phyloP scores from a whole-genome alignment of 2,329 filamentous ascomycete species.

The Botryotinia narcissicola region DNA sequence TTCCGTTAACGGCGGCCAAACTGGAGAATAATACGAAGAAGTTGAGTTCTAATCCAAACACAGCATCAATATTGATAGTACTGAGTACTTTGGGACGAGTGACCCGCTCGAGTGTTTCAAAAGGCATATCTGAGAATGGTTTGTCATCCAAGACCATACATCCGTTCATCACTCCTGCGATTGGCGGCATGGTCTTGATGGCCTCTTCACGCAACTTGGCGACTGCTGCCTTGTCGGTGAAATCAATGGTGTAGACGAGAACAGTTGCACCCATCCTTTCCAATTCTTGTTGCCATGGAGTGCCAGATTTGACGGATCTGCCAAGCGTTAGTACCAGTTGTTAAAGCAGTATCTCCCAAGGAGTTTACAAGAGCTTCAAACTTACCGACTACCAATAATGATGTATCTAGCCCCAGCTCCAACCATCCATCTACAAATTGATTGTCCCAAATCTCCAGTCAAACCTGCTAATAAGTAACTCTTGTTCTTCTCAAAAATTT shows the following conservation, averaged over 20 bases:
- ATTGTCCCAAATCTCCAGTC: constrained; percentile 38
- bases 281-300: constrained; percentile 32
- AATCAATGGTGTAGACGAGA: constrained; percentile 26
- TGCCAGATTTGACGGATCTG: constrained; percentile 39
- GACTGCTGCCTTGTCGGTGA: constrained; percentile 14
- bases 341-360: not conserved
- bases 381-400: constrained; percentile 15
- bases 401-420: constrained; percentile 38
- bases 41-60: constrained; percentile 40
- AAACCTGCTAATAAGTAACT: constrained; percentile 40
- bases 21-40: constrained; percentile 46
- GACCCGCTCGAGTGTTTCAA: constrained; percentile 32
- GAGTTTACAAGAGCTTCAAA: not conserved
- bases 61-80: constrained; percentile 36
- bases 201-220: constrained; percentile 7
- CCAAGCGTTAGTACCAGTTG: not conserved
- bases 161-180: constrained; percentile 45
- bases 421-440: constrained; percentile 45
- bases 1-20: constrained; percentile 38
- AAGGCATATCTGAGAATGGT: constrained; percentile 36
- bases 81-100: constrained; percentile 41
- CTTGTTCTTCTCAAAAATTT: constrained; percentile 25
- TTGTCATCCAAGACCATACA: constrained; percentile 45
- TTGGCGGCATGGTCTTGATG: constrained; percentile 26
- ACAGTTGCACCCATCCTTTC: constrained; percentile 16